Base-by-base conservation (phyloP, 345 rosid genomes). In the Ceriops decandra region DNA sequence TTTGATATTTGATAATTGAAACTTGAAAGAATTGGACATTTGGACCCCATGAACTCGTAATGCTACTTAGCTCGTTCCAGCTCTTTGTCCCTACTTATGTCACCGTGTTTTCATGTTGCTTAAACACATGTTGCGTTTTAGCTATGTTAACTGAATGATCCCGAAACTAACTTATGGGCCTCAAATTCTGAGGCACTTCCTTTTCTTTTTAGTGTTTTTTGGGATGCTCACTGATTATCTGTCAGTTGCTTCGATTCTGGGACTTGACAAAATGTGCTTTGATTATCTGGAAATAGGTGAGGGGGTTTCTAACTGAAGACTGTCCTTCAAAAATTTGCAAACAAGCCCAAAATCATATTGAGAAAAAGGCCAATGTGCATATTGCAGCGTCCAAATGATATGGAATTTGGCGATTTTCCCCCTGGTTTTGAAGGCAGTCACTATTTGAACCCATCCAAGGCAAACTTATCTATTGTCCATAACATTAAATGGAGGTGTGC, bases 401-500 rank as follows among this genome's bases (percentile, higher is more conserved):
- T 17, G 35, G 69, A 57, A 21, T 47, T 46, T 10, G 26, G 21
- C 66, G 79, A 83, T 47, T 72, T 77, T 21, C 87, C 83, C 30
- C 89, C 89, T 53, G 85, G 90, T 11, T 86, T 88, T 58, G 84
- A 74, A 74, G 71, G 66, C 36, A 49, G 22, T 49, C 60, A 47
- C 52, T 32, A 20, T 63, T 52, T 62, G 7, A 76, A 54, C 36
- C 70, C 33, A 68, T 49, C 4, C n/a, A 82, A 70, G 70, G 28
- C 15, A 56, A 56, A 30, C 35, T 54, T 69, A 13, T 68, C 72
- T 10, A 10, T 6, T 61, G 76, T 84, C 31, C 85, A 81, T 31
- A 75, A 22, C 22, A 71, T 83, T 69, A 58, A 52, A 67, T 85
- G 89, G 91, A 82, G 68, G 56, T 64, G 76, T 58, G 87, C 95